Evolutionary conservation across 2,329 filamentous ascomycete species (phyloP).

Genomic region (Didymella pinodella): DNA sequence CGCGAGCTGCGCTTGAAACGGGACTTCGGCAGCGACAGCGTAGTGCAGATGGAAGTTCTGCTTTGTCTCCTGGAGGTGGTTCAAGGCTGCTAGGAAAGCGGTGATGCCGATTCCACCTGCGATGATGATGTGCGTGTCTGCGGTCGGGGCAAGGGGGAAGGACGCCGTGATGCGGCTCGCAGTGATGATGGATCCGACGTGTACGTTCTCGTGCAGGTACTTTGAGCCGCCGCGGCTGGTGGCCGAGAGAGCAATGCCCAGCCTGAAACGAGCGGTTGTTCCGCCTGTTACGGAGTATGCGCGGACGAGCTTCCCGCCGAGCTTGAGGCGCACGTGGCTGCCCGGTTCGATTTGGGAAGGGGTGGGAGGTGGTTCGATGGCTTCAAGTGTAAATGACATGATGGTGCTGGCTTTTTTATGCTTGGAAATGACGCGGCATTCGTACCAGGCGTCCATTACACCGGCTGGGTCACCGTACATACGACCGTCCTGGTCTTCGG

Average conservation of each 20-base stretch:
- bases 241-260: slow-evolving; percentile 66
- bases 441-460: slow-evolving; percentile 46
- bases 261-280: slow-evolving; percentile 59
- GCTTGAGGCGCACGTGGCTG: slow-evolving; percentile 64
- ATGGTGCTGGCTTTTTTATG: slow-evolving; percentile 61
- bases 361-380: slow-evolving; percentile 46
- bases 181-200: slow-evolving; percentile 60
- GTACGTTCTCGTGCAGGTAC: slow-evolving; percentile 62
- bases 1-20: slow-evolving; percentile 61
- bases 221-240: slow-evolving; percentile 67
- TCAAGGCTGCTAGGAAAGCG: slow-evolving; percentile 64
- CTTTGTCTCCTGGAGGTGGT: slow-evolving; percentile 40
- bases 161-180: slow-evolving; percentile 61
- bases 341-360: slow-evolving; percentile 54
- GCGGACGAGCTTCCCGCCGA: slow-evolving; percentile 65
- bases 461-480: slow-evolving; percentile 39
- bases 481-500: slow-evolving; percentile 42
- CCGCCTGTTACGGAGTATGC: slow-evolving; percentile 68
- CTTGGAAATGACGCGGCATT: slow-evolving; percentile 59
- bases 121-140: slow-evolving; percentile 69
- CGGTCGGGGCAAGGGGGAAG: slow-evolving; percentile 56
- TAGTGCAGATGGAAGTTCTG: slow-evolving; percentile 65
- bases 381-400: slow-evolving; percentile 62
- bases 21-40: slow-evolving; percentile 63
- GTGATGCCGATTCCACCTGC: slow-evolving; percentile 72